Conservation (phyloP, 2,329 filamentous ascomycete species). For the Fusarium pseudonygamai region DNA sequence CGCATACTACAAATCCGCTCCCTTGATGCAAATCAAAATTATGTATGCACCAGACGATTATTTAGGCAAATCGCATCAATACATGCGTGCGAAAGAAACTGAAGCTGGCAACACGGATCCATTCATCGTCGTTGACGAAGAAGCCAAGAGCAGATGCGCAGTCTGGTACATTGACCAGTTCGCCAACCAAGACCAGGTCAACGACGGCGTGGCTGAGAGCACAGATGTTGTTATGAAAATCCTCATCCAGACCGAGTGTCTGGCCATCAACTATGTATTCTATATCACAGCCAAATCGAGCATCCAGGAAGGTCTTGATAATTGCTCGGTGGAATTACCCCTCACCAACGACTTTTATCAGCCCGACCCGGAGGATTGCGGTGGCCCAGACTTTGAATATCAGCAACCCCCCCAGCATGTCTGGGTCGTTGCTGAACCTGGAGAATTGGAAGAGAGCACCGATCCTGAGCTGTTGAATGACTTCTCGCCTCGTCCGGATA, state of each 20-base stretch:
- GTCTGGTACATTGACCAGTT: conserved; percentile 9
- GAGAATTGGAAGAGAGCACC: neutral
- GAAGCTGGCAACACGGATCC: neutral
- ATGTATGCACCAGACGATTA: neutral
- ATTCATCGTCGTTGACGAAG: neutral
- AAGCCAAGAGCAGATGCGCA: neutral
- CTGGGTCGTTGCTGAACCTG: neutral
- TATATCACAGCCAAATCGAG: neutral
- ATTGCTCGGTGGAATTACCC: neutral
- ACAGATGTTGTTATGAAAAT: conserved; percentile 2
- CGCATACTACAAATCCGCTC: neutral
- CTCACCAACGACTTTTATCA: conserved; percentile 7
- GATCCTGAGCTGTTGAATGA: neutral
- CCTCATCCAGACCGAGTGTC: neutral
- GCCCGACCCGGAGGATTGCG: neutral
- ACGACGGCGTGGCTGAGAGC: neutral
- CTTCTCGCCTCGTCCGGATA: neutral
- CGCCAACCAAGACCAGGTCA: neutral
- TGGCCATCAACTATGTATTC: neutral
- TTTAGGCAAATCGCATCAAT: neutral
- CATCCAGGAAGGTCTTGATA: neutral
- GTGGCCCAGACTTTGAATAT: neutral
- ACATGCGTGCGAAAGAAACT: neutral
- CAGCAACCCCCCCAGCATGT: neutral
- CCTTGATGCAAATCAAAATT: neutral